Evolutionary conservation across 441 rosid species (phyloP).

Genomic region (Pelargonium australe): DNA sequence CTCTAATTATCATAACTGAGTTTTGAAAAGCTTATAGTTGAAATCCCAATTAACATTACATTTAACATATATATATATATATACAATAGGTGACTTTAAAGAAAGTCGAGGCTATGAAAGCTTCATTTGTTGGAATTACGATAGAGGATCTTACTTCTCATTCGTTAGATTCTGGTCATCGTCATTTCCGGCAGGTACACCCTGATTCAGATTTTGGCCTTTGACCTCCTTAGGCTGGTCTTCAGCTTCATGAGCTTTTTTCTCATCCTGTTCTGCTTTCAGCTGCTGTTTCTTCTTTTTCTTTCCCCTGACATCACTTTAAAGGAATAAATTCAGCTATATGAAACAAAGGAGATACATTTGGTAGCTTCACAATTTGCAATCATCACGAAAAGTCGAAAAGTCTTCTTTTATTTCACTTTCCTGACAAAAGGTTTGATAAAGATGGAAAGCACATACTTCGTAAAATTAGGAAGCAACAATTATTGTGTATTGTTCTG

Average conservation of each 20-base stretch:
- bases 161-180: constrained; percentile 16
- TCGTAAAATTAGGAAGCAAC: too few species aligned
- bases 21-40: too few species aligned
- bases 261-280: constrained; percentile 35
- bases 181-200: constrained; percentile 21
- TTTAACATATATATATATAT: too few species aligned
- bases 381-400: too few species aligned
- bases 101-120: neutral
- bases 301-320: constrained; percentile 37
- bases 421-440: too few species aligned
- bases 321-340: constrained; percentile 17
- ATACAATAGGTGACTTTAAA: neutral
- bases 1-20: too few species aligned
- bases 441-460: too few species aligned
- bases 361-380: too few species aligned
- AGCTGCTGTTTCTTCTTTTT: constrained; percentile 58
- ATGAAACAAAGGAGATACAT: neutral
- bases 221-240: constrained; percentile 33
- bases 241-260: constrained; percentile 20
- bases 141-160: constrained; percentile 27
- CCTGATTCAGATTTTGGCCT: constrained; percentile 23
- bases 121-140: neutral
- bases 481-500: too few species aligned
- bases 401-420: too few species aligned
- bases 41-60: too few species aligned